phyloP scores from a whole-genome alignment of 768 basidiomycete species.

The Mrakia blollopis region DNA sequence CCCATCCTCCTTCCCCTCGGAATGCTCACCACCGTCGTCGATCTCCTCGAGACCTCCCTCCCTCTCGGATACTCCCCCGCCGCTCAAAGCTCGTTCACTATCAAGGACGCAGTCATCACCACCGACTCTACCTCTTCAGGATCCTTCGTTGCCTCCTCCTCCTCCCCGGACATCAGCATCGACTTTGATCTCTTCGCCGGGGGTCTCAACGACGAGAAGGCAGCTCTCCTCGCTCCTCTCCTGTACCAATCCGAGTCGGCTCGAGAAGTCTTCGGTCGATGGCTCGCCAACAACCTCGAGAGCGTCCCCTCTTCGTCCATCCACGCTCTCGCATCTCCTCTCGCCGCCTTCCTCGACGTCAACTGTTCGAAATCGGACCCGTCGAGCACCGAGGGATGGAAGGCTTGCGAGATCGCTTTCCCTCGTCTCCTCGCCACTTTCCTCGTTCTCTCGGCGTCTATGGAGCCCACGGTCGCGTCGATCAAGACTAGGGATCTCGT shows the following conservation, averaged over 20 bases:
- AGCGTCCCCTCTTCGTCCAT: conserved; percentile 12
- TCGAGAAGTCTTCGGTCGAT: conserved; percentile 20
- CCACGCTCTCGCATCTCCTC: conserved; percentile 12
- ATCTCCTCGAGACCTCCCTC: conserved; percentile 24
- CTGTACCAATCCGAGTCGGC: conserved; percentile 26
- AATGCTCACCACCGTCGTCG: conserved; percentile 22
- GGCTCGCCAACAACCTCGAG: conserved; percentile 14
- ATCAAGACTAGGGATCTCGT: conserved; percentile 1
- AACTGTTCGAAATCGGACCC: not conserved
- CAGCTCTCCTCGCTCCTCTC: conserved; percentile 21
- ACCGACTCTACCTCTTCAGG: conserved; percentile 15
- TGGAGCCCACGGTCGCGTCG: not conserved
- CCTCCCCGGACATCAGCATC: conserved; percentile 10
- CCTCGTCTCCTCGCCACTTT: conserved; percentile 22
- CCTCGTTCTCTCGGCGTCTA: not conserved
- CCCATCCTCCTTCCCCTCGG: conserved; percentile 28
- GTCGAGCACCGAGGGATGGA: conserved; percentile 14
- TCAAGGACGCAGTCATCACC: conserved; percentile 13
- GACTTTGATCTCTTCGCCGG: conserved; percentile 22
- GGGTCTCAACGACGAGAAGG: conserved; percentile 21
- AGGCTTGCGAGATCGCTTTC: conserved; percentile 13
- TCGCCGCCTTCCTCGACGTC: conserved; percentile 26
- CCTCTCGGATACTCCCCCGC: conserved; percentile 11
- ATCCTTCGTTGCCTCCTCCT: not conserved
- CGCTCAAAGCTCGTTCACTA: not conserved